These are phyloP conservation scores for Fusarium stilboides DNA, from an alignment of 2,329 filamentous ascomycete genomes.

Conservation along the genomic window DNA sequence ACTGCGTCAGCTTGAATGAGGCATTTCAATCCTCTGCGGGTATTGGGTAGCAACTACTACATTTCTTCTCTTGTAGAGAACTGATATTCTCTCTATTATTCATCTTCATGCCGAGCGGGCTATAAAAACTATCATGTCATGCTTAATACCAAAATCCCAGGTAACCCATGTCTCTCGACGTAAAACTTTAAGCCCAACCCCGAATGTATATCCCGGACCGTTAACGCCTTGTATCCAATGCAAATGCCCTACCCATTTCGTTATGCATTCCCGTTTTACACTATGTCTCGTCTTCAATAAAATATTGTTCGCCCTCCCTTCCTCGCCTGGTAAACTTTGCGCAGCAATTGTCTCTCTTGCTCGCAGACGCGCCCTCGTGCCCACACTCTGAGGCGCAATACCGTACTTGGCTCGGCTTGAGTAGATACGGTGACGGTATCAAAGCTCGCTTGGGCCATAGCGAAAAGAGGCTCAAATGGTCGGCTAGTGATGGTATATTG, in stretches of 20 bases:
- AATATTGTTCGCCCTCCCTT: not conserved
- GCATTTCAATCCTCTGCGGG: slow-evolving; percentile 1
- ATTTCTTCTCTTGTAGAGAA: not conserved
- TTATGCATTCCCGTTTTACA: slow-evolving; percentile 15
- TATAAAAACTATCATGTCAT: not conserved
- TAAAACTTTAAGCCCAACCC: slow-evolving; percentile 7
- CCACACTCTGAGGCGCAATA: not conserved
- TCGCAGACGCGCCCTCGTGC: not conserved
- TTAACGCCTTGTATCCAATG: slow-evolving; percentile 45
- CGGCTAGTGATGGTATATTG: not conserved
- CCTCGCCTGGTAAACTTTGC: not conserved
- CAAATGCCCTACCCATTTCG: slow-evolving; percentile 24
- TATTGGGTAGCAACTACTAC: not conserved
- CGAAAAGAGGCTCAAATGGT: not conserved
- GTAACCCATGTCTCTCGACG: slow-evolving; percentile 9
- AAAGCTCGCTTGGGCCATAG: not conserved
- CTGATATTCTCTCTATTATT: slow-evolving; percentile 4
- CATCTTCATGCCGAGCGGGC: slow-evolving; percentile 10
- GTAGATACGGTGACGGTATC: not conserved
- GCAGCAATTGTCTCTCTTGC: not conserved
- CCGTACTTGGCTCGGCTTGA: not conserved
- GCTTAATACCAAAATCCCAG: slow-evolving; percentile 7
- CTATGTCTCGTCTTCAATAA: not conserved
- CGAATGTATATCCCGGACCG: slow-evolving; percentile 17
- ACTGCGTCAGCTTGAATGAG: slow-evolving; percentile 32